Percentiles rank a stretch among this genome's conserved stretches.
Conservation (phyloP, 495 filamentous ascomycete species). For the Tuber indicum region DNA sequence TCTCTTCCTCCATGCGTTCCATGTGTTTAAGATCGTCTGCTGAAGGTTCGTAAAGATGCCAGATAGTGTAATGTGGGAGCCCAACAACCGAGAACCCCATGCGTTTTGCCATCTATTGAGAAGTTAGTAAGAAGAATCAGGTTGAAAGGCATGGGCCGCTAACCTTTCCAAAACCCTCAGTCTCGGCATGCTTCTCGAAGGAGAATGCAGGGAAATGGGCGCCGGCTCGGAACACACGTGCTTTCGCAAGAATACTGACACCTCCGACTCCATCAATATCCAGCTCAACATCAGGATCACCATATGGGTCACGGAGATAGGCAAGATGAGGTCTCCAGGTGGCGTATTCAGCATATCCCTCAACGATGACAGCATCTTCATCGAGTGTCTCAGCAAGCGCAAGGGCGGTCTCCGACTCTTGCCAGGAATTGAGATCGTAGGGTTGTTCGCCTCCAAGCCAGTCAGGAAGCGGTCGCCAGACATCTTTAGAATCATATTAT, state of each 20-base stretch:
- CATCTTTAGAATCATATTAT: conserved; percentile 54
- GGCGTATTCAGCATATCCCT: conserved; percentile 98
- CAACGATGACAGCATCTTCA: conserved; percentile 98
- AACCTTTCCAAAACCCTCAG: conserved; percentile 98
- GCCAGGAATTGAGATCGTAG: conserved; percentile 98
- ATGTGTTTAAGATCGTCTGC: conserved; percentile 96
- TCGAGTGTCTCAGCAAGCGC: conserved; percentile 91
- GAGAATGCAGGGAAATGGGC: conserved; percentile 98
- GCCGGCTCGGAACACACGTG: conserved; percentile 84
- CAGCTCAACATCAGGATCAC: conserved; percentile 99
- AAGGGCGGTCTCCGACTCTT: conserved; percentile 94
- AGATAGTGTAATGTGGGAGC: conserved; percentile 95
- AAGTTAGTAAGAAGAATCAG: conserved; percentile 9
- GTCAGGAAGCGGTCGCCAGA: conserved; percentile 96
- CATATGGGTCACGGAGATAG: conserved; percentile 93
- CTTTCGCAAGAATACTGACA: conserved; percentile 95
- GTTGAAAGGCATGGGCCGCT: conserved; percentile 17
- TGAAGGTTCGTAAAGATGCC: conserved; percentile 98
- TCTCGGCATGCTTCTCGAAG: conserved; percentile 98
- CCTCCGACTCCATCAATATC: conserved; percentile 97
- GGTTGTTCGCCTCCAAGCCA: conserved; percentile 99
- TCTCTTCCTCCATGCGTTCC: conserved; percentile 69
- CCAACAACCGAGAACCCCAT: conserved; percentile 97
- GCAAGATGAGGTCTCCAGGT: conserved; percentile 97
- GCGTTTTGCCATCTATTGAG: conserved; percentile 81